Evolutionary conservation across 129 eudicot species (phyloP).

Genomic region (Flaveria linearis): DNA sequence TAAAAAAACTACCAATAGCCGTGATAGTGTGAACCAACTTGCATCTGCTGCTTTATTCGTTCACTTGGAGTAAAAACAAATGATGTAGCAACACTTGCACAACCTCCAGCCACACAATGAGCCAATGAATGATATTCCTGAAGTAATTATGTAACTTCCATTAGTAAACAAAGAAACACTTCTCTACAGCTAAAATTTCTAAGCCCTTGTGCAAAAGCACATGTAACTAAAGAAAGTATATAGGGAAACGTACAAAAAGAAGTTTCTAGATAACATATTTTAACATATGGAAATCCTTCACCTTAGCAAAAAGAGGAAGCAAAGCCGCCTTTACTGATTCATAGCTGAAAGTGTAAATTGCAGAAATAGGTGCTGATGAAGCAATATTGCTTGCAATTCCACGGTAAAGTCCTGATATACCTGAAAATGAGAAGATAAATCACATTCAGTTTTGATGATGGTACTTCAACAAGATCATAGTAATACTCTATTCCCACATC

Average conservation of each 20-base stretch:
- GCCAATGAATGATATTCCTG: slow-evolving; percentile 92
- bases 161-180: not conserved
- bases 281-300: slow-evolving; percentile 24
- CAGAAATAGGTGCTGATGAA: slow-evolving; percentile 96
- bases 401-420: slow-evolving; percentile 81
- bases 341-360: slow-evolving; percentile 90
- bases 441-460: slow-evolving; percentile 18
- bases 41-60: slow-evolving; percentile 97
- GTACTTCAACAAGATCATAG: slow-evolving; percentile 3
- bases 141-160: slow-evolving; percentile 19
- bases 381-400: slow-evolving; percentile 87
- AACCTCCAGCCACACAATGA: slow-evolving; percentile 89
- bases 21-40: slow-evolving; percentile 75
- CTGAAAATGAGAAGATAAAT: slow-evolving; percentile 37
- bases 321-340: slow-evolving; percentile 83
- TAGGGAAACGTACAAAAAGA: not conserved
- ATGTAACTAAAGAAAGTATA: not conserved
- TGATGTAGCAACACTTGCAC: slow-evolving; percentile 97
- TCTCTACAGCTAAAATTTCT: not conserved
- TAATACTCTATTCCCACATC: not conserved
- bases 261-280: not conserved
- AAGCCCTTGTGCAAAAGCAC: not conserved
- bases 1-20: slow-evolving; percentile 72
- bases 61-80: slow-evolving; percentile 96
- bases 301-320: slow-evolving; percentile 87